A percentile compares a stretch with the other conserved stretches of the same genome.
These are phyloP conservation scores for Pestalotiopsis sp. DNA, from an alignment of 2,329 filamentous ascomycete species.

Conservation along the genomic window DNA sequence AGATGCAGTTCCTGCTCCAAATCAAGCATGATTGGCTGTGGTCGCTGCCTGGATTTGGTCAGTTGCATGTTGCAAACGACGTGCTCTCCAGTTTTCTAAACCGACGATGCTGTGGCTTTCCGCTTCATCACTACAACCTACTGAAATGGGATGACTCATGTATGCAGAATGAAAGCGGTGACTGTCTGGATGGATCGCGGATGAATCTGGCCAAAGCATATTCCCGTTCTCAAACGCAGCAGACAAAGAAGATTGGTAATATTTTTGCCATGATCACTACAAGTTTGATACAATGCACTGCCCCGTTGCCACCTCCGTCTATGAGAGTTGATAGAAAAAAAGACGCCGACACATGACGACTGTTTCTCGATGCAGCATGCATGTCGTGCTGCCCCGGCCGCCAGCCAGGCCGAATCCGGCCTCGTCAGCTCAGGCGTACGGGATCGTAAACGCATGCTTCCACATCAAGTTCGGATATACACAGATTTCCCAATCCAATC, in stretches of 20 bases:
- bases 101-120: not conserved
- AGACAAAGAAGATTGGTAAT: not conserved
- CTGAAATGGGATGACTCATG: not conserved
- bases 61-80: not conserved
- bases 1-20: not conserved
- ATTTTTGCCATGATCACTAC: slow-evolving; percentile 4
- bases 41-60: not conserved
- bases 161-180: not conserved
- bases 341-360: slow-evolving; percentile 4
- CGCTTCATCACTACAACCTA: not conserved
- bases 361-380: slow-evolving; percentile 6
- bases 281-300: slow-evolving; percentile 12
- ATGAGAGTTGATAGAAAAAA: slow-evolving; percentile 13
- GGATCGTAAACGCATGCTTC: not conserved
- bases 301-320: slow-evolving; percentile 11
- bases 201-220: not conserved
- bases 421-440: not conserved
- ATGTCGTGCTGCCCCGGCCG: not conserved
- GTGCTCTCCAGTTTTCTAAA: not conserved
- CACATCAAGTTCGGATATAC: slow-evolving; percentile 11
- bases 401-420: not conserved
- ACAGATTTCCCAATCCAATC: slow-evolving; percentile 6
- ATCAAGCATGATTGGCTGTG: not conserved
- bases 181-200: not conserved
- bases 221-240: not conserved